Evolutionary conservation across 768 basidiomycete genomes (phyloP), one percentile per base, ranked within the genome.

Genomic region (Strobilomyces dryophilus): DNA sequence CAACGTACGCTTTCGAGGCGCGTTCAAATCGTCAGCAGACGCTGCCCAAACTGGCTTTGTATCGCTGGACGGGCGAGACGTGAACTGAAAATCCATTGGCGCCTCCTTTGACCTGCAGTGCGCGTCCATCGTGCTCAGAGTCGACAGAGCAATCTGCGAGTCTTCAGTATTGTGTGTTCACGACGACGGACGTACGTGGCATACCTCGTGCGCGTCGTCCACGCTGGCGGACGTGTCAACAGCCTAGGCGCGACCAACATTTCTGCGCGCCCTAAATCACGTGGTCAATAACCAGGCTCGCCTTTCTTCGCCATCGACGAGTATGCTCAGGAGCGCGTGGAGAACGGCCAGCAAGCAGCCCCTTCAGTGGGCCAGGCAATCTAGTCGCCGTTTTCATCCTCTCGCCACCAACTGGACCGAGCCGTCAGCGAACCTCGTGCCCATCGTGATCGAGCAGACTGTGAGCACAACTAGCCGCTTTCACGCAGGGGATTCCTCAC

Each of bases 361-460:
- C 24, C 42, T 53, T 51, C 52, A 55, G 21, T 41, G 20, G 21
- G 37, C 49, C 15, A 55, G 47, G 53, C 60, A 59, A 12, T 37
- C 60, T 15, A 68, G 61, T 58, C 78, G 82, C 59, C 65, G 66
- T 41, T 82, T 83, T 61, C 82, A 85, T 55, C 81, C 84, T 20
- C 63, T 82, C 26, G 73, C 81, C 26, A 71, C 74, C 14, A 72
- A 73, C 47, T 76, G 73, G 58, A 57, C 72, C 14, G 56, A 78
- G 17, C 80, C 80, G 6, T 73, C 79, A 26, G 77, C 80, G 27
- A 81, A 79, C 68, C 79, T 95, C 46, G 91, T 95, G 20, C 92
- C 92, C 34, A 94, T 94, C 42, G 92, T 95, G 51, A 89, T 95
- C 57, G 92, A 95, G 64, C 92, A 94, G 69, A 94, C 92, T 21